Evolutionary conservation across 2,329 filamentous ascomycete species (phyloP), one percentile per base, ranked within the genome.

Genomic region (Botrytis squamosa): DNA sequence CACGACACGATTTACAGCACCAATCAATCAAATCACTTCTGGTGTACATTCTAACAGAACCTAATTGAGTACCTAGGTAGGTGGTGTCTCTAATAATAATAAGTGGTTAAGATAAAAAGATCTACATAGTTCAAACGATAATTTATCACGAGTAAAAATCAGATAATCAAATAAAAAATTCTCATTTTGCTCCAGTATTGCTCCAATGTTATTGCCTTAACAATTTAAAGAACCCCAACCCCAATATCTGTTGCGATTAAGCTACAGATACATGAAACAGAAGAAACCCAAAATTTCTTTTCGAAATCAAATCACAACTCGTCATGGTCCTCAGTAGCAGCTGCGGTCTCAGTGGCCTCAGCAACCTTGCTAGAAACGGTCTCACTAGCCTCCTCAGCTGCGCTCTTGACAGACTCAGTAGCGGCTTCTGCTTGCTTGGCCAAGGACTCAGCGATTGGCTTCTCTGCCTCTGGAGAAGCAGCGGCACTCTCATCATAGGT

Each of bases 251-350:
- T 44, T 20, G 46, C 29, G 14, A 55, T 65, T 36, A 44, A 62
- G 29, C 57, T 65, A 71, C 66, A 69, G 74, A 69, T 77, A 77
- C 72, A 79, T 78, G 73, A 73, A 78, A 80, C 76, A 79, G 68
- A 76, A 75, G 64, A 75, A 76, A 75, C 71, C 72, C 76, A 74
- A 59, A 73, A 55, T 25, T 76, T 22, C 18, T 38, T 16, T 57
- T 55, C 49, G 66, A 57, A 68, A 68, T 33, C 33, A 42, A 68
- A 68, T 86, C 93, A 95, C 87, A 95, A 86, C 86, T 95, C 93
- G 81, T 95, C 93, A 81, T 94, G 92, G 60, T 81, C 81, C 70
- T 80, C 81, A 57, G 78, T 78, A 67, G 73, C 77, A 63, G 78
- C 77, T 63, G 74, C 73, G 78, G 82, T 83, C 80, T 86, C 82